Evolutionary conservation across 1,284 basidiomycete species (phyloP).

Genomic region (Ceratobasidium sp.): DNA sequence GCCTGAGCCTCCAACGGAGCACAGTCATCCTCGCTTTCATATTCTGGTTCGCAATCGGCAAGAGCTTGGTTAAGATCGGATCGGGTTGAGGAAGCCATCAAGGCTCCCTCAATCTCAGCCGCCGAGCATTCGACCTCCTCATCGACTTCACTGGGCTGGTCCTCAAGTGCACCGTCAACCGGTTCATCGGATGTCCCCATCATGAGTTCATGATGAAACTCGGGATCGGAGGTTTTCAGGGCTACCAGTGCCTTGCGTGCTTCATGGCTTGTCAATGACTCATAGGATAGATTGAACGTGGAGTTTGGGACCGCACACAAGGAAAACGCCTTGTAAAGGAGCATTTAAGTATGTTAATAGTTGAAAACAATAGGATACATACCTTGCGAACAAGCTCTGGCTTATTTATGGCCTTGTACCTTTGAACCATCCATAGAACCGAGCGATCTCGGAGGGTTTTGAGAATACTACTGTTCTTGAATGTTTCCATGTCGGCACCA

Average conservation of each 20-base stretch:
- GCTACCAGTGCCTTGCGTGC: conserved; percentile 6
- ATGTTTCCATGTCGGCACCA: conserved; percentile 37
- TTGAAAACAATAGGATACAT: background rate
- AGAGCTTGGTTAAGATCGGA: no score
- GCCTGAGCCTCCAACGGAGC: no score
- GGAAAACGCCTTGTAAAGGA: conserved; percentile 45
- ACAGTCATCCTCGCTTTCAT: no score
- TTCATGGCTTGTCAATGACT: conserved; percentile 43
- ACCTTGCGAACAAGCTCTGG: conserved; percentile 33
- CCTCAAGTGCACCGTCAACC: no score
- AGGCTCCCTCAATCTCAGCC: no score
- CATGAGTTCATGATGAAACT: background rate
- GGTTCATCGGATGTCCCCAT: no score
- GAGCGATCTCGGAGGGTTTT: conserved; percentile 17
- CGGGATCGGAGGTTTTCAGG: background rate
- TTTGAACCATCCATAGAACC: conserved; percentile 10
- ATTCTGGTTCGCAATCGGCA: no score
- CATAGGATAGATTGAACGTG: conserved; percentile 47
- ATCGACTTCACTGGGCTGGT: no score
- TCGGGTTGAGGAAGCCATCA: no score
- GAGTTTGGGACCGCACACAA: conserved; percentile 23
- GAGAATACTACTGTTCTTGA: conserved; percentile 38
- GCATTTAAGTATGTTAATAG: background rate
- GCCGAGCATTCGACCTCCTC: no score
- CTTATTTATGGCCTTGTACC: conserved; percentile 38